Base-by-base conservation (phyloP, 495 filamentous ascomycete species). In the Mycothermus thermophilus region DNA sequence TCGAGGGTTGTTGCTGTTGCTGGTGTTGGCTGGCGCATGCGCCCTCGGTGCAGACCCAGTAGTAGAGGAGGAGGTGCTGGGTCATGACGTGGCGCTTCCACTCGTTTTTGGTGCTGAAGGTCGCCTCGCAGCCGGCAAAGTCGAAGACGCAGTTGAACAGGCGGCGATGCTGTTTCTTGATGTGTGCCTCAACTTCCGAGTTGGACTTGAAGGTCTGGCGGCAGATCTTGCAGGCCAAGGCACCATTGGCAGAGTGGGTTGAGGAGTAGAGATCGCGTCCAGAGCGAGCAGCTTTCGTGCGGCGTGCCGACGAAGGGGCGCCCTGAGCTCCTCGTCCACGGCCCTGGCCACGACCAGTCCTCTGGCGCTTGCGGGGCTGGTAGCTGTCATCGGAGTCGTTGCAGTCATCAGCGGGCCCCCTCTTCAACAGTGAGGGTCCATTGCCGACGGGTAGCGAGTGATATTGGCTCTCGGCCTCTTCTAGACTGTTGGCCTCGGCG, bases 61-160 rank as follows among this genome's bases (percentile, higher is more conserved):
- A 83, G 29, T 74, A 63, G 8, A 85, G 66, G 32, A 77, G 71
- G 22, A 94, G 63, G 51, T 96, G 88, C 51, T 93, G 80, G 2
- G 80, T 79, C 20, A 59, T 60, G 44, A 92, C 75, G 53, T 96
- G 88, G 1, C 88, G 77, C 55, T 95, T 68, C 88, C 88, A 96
- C 54, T 94, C 86, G 58, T 93, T 94, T 55, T 94, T 94, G 41
- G 66, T 75, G 12, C 67, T 71, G 43, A 94, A 93, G 5, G 69
- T 80, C 24, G 76, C 74, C n/a, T 34, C 35, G 58, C 86, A 94
- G 27, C 75, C 78, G 48, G 85, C 87, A 19, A 69, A 72, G 20
- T 66, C 56, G 58, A 94, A 88, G 38, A 79, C 77, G 60, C 88
- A 96, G 30, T 66, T 59, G 53, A 87, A 94, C 0, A 75, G 71